Percentiles rank a stretch among this genome's conserved stretches.
These are phyloP conservation scores for Zygoascus tannicola DNA, from an alignment of 805 yeast species.

Conservation along the genomic window DNA sequence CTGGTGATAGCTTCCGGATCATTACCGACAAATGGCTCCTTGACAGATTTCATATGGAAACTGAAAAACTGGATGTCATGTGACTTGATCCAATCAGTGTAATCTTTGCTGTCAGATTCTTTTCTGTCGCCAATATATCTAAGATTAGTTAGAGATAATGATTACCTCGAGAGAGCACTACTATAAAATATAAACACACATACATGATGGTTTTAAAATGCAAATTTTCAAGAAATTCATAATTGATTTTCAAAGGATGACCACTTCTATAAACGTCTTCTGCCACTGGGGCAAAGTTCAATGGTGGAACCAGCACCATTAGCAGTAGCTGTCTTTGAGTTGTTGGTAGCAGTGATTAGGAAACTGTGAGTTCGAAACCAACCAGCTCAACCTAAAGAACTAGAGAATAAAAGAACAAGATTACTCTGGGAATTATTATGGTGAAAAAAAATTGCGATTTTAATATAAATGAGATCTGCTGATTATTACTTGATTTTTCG, in stretches of 20 bases:
- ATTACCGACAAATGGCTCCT: conserved; percentile 58
- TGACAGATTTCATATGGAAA: conserved; percentile 60
- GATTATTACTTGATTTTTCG: too few species aligned
- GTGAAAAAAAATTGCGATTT: too few species aligned
- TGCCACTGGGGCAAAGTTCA: conserved; percentile 82
- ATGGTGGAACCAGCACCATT: conserved; percentile 61
- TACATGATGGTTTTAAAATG: conserved; percentile 72
- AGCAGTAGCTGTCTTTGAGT: neutral
- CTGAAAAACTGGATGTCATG: conserved; percentile 48
- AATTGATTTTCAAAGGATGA: conserved; percentile 83
- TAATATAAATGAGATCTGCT: too few species aligned
- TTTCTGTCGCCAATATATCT: conserved; percentile 42
- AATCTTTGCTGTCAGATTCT: conserved; percentile 47
- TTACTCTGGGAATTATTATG: too few species aligned
- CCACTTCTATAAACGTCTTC: conserved; percentile 86
- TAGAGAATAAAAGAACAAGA: too few species aligned
- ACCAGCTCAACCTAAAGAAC: too few species aligned
- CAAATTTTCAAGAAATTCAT: conserved; percentile 63
- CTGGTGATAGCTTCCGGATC: conserved; percentile 47
- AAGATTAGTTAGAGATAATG: conserved; percentile 4
- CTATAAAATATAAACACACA: conserved; percentile 34
- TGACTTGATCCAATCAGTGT: conserved; percentile 55
- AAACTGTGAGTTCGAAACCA: too few species aligned
- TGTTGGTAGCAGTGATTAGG: too few species aligned
- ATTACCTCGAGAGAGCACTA: neutral